Evolutionary conservation across 331 rosid genomes (phyloP), one percentile per base, ranked within the genome.

Genomic region (Acacia pycnantha): DNA sequence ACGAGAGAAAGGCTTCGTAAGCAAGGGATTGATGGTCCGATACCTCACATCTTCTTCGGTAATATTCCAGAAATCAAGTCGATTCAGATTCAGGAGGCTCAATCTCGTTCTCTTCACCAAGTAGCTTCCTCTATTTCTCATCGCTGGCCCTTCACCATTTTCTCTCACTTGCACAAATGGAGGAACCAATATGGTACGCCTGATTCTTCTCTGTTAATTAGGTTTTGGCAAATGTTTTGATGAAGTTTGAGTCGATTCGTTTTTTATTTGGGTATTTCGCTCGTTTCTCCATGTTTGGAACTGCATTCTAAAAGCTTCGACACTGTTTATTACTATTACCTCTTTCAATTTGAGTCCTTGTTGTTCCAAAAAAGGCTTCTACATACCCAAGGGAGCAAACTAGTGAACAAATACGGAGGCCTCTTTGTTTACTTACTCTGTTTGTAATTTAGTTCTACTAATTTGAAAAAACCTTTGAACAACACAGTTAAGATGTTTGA

Each of bases 11-110:
- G 87, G 88, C 92, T 94, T 77, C 79, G 68, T 4, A 88, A 62
- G 58, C 94, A 92, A 65, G 92, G 97, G 47, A 91, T 94, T 62
- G 37, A 72, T 72, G 98, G 97, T 0, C 97, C 97, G 77, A 51
- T 80, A 3, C 87, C 94, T 41, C 90, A 92, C n/a, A 66, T 88
- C 8, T 84, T 85, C 67, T 66, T 84, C 6, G 97, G 97, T 21
- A 94, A 90, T 79, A 84, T 91, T 48, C 83, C 89, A 11, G 86
- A 94, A 70, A 91, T 88, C 24, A 89, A 87, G 80, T 82, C 50
- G 21, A 68, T 91, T 85, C 75, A 67, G 22, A 81, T 44, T 14
- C 69, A 58, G 66, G 66, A 86, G 84, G 22, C 46, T 19, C 81
- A 76, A 4, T 61, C 84, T 31, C 12, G 9, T 19, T n/a, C 40